Percentiles rank a stretch among this genome's conserved stretches.
These are phyloP conservation scores for Sisymbrium altissimum DNA, from an alignment of 345 rosid species.

Conservation along the genomic window DNA sequence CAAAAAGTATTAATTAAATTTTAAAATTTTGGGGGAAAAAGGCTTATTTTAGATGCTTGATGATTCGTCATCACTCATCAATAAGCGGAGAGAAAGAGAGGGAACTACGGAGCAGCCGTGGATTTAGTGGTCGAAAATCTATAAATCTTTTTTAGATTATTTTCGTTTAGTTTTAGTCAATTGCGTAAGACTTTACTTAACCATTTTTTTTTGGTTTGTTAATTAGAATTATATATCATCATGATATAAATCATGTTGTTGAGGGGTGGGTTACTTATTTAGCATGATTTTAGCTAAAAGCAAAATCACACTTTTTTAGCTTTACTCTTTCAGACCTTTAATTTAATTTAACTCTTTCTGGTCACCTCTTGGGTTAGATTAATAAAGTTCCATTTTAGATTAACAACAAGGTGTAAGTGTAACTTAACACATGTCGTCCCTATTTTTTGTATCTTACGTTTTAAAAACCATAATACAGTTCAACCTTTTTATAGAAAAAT, in stretches of 20 bases:
- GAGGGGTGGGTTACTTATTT: conserved; percentile 4
- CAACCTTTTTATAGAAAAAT: no score
- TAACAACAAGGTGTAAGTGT: no score
- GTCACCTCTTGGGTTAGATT: background rate
- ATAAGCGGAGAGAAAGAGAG: conserved; percentile 5
- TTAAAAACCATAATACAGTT: no score
- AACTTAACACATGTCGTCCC: no score
- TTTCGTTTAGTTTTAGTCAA: conserved; percentile 19
- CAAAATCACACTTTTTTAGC: conserved; percentile 1
- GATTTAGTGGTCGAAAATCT: conserved; percentile 27
- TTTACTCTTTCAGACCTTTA: background rate
- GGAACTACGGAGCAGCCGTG: conserved; percentile 26
- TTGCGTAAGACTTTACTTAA: background rate
- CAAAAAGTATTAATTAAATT: background rate
- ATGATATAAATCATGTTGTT: conserved; percentile 14
- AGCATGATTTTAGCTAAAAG: conserved; percentile 22
- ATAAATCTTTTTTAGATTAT: background rate
- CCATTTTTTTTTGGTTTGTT: background rate
- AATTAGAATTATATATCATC: background rate
- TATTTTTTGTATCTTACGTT: no score
- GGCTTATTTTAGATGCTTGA: conserved; percentile 14
- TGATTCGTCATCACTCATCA: background rate
- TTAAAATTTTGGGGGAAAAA: background rate
- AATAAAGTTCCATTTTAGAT: background rate
- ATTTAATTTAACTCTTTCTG: background rate